These are phyloP conservation scores for Diutina pseudorugosa DNA, from an alignment of 1,139 yeast genomes.

Conservation along the genomic window DNA sequence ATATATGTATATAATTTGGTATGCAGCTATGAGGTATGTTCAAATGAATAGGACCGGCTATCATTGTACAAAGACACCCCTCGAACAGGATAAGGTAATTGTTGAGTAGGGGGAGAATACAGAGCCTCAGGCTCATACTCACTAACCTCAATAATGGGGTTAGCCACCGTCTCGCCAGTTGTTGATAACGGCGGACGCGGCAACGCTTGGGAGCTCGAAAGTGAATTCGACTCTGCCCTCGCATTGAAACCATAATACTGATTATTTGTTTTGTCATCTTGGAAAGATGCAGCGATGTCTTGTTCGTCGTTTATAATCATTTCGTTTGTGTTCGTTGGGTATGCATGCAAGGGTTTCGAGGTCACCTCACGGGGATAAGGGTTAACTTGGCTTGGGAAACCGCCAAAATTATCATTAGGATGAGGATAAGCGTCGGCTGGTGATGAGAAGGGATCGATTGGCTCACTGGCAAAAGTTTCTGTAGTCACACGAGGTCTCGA, in stretches of 20 bases:
- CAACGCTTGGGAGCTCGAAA: not conserved
- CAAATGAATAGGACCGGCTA: conserved; percentile 3
- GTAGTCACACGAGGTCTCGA: not conserved
- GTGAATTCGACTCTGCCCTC: not conserved
- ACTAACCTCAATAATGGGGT: not conserved
- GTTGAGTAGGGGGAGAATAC: not conserved
- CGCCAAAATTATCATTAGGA: too few species aligned
- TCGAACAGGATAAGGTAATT: conserved; percentile 13
- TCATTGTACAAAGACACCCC: conserved; percentile 12
- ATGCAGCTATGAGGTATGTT: not conserved
- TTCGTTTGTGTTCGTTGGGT: not conserved
- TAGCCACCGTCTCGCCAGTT: not conserved
- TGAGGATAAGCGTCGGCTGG: not conserved
- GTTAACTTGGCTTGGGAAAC: too few species aligned
- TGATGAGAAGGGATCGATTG: not conserved
- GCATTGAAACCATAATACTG: not conserved
- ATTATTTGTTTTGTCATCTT: too few species aligned
- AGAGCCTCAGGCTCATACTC: not conserved
- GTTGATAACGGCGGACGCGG: not conserved
- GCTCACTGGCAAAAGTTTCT: not conserved
- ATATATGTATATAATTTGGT: not conserved
- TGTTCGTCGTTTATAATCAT: not conserved
- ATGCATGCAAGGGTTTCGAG: not conserved
- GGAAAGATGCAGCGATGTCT: too few species aligned
- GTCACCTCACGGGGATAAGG: too few species aligned